Evolutionary conservation across 805 yeast genomes (phyloP).

Genomic region (Lipomyces sp.): DNA sequence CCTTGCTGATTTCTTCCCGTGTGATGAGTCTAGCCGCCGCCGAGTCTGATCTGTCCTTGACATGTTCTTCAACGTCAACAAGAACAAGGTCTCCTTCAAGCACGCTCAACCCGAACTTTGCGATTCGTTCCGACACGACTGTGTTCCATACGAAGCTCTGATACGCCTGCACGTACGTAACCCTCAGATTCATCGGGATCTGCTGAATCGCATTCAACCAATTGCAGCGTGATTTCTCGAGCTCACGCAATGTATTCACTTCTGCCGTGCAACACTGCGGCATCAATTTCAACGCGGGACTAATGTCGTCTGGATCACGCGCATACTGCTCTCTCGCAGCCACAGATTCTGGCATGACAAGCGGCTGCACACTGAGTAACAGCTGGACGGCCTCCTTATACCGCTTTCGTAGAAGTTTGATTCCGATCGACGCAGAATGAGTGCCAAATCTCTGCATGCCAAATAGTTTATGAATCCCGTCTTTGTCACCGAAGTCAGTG

Average conservation of each 20-base stretch:
- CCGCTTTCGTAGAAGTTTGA: conserved; percentile 66
- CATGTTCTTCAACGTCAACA: conserved; percentile 71
- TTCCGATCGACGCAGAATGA: conserved; percentile 86
- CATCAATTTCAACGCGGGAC: conserved; percentile 69
- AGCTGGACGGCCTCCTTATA: conserved; percentile 83
- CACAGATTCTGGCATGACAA: conserved; percentile 71
- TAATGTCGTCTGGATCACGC: conserved; percentile 60
- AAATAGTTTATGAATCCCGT: conserved; percentile 90
- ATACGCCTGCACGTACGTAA: conserved; percentile 97
- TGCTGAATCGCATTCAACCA: conserved; percentile 82
- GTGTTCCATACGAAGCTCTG: conserved; percentile 95
- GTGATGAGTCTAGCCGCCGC: conserved; percentile 69
- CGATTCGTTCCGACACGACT: conserved; percentile 77
- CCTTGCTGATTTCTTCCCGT: conserved; percentile 65
- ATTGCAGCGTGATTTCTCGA: conserved; percentile 59
- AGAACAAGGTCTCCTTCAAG: conserved; percentile 83
- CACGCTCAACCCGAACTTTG: conserved; percentile 67
- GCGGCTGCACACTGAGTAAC: conserved; percentile 84
- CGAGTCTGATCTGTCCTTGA: conserved; percentile 59
- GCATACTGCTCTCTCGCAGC: conserved; percentile 33
- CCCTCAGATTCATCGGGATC: conserved; percentile 87
- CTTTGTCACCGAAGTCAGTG: conserved; percentile 61
- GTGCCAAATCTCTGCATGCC: conserved; percentile 99
- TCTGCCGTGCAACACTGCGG: conserved; percentile 91
- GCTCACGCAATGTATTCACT: conserved; percentile 64